phyloP scores from a whole-genome alignment of 228 moss, liverwort and hornwort species.

The Sphagnum magellanicum region DNA sequence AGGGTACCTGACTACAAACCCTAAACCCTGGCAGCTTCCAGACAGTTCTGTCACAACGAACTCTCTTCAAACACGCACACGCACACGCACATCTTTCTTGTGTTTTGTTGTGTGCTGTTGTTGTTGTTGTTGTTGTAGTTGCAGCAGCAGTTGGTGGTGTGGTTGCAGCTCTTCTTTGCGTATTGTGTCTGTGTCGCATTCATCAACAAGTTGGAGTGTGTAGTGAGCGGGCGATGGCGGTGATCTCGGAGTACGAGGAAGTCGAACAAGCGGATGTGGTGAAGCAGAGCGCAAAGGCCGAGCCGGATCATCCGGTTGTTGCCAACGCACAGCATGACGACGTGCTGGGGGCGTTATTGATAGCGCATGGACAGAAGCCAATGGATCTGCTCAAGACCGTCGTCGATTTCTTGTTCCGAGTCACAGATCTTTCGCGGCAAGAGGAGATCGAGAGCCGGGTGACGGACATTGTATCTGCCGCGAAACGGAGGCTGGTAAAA shows the following conservation, averaged over 20 bases:
- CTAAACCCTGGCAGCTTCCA: too few relatives aligned
- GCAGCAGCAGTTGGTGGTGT: too few relatives aligned
- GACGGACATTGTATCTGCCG: conserved; percentile 54
- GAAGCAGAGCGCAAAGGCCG: conserved; percentile 14
- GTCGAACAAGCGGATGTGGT: conserved; percentile 30
- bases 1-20: too few relatives aligned
- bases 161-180: too few relatives aligned
- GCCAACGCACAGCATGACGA: conserved; percentile 29
- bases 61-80: too few relatives aligned
- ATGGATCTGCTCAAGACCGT: conserved; percentile 67
- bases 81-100: too few relatives aligned
- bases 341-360: conserved; percentile 40
- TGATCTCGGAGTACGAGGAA: conserved; percentile 66
- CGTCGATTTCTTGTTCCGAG: conserved; percentile 70
- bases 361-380: conserved; percentile 50
- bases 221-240: conserved; percentile 32
- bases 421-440: conserved; percentile 45
- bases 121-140: too few relatives aligned
- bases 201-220: too few relatives aligned
- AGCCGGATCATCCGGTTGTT: conserved; percentile 7
- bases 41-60: too few relatives aligned
- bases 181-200: too few relatives aligned
- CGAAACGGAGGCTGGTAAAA: conserved; percentile 25
- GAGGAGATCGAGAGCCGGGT: conserved; percentile 48
- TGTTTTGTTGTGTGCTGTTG: too few relatives aligned